Percentiles rank a stretch among this genome's conserved stretches.
These are phyloP conservation scores for Cercospora beticola DNA, from an alignment of 2,329 filamentous ascomycete species.

Conservation along the genomic window DNA sequence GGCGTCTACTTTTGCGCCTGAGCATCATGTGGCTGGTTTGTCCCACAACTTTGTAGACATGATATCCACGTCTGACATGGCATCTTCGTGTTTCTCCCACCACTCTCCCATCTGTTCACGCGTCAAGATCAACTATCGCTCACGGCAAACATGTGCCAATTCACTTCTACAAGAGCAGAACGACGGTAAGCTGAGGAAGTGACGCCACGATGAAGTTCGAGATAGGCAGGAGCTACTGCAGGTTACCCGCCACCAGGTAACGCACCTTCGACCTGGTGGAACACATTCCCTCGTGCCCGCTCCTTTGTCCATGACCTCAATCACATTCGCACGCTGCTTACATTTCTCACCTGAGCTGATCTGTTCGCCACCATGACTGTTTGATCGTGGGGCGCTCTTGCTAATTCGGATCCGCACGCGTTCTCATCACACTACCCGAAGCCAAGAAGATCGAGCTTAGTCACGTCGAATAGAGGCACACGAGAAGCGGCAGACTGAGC, in stretches of 20 bases:
- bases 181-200: neutral
- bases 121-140: neutral
- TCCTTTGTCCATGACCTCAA: conserved; percentile 14
- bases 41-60: conserved; percentile 11
- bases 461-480: neutral
- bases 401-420: neutral
- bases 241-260: conserved; percentile 13
- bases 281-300: conserved; percentile 12
- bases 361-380: neutral
- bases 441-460: conserved; percentile 2
- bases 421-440: conserved; percentile 1
- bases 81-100: neutral
- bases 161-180: neutral
- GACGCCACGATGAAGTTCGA: neutral
- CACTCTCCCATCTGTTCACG: too few species aligned
- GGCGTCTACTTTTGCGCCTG: neutral
- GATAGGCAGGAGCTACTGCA: conserved; percentile 14
- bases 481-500: neutral
- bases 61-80: conserved; percentile 11
- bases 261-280: conserved; percentile 5
- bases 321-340: conserved; percentile 1
- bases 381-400: neutral
- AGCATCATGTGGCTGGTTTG: neutral
- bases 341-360: neutral
- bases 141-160: neutral